Evolutionary conservation across 192 early-diverging fungal genomes (phyloP), one percentile per base, ranked within the genome.

Genomic region (Powellomyces hirtus): DNA sequence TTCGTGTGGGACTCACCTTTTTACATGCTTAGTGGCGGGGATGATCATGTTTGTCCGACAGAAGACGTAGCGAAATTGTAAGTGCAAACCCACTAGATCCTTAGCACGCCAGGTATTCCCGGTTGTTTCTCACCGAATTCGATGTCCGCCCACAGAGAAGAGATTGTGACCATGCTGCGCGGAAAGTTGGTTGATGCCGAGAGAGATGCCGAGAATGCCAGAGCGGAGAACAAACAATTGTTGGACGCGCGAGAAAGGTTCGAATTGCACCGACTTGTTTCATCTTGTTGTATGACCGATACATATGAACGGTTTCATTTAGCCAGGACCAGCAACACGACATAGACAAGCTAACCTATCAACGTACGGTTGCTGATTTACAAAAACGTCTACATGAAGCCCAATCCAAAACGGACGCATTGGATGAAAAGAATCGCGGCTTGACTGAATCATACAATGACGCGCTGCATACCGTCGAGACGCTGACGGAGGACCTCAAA

Each of bases 151-250:
- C 46, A 31, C 59, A 84, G 82, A 14, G 73, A 84, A 53, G 73
- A 85, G 44, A 35, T 85, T 22, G 72, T 78, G 35, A 76, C 61
- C 36, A 77, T 76, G 62, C 70, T 82, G n/a, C 78, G 80, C 16
- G 33, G 58, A 26, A 70, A 80, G 49, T 64, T 84, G 33, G 56
- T 45, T 30, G 74, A 72, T 52, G 27, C 68, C 13, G 79, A 84
- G 16, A 46, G 62, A 14, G 72, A 81, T 13, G 1, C 64, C 22
- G 66, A 62, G 30, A 29, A 14, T 14, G n/a, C 59, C 18, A 44
- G 29, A 62, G 30, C 37, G 44, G 59, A 64, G 74, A 69, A 70
- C 22, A 52, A n/a, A 22, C 45, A 33, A 14, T 22, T 68, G 35
- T 55, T 2, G 18, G 36, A 22, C 16, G 4, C 20, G 2, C 31